phyloP scores from a whole-genome alignment of 2,329 filamentous ascomycete genomes.

The Stachybotrys chlorohalonatus region DNA sequence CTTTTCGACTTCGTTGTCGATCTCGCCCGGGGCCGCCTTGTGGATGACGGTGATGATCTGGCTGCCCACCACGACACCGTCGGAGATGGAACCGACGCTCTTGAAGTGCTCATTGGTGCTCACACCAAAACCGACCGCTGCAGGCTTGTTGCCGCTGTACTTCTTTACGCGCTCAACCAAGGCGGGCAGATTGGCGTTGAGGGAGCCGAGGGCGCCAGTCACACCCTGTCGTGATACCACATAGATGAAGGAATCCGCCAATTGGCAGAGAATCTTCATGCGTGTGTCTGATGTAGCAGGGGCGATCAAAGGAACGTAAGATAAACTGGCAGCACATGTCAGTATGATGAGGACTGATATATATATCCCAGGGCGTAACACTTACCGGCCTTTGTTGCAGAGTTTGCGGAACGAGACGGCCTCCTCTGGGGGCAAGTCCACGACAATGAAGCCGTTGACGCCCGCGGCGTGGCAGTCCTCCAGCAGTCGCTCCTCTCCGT shows the following conservation, averaged over 20 bases:
- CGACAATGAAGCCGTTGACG: slow-evolving; percentile 94
- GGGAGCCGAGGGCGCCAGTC: slow-evolving; percentile 75
- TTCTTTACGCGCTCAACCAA: slow-evolving; percentile 80
- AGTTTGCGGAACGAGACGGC: slow-evolving; percentile 83
- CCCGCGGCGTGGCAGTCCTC: slow-evolving; percentile 75
- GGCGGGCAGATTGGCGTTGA: slow-evolving; percentile 74
- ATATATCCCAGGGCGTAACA: slow-evolving; percentile 4
- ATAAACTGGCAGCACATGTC: slow-evolving; percentile 47
- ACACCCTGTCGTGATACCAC: slow-evolving; percentile 97
- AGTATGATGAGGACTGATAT: neutral
- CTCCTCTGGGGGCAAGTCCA: slow-evolving; percentile 92
- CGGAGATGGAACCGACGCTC: slow-evolving; percentile 72
- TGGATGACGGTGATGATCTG: slow-evolving; percentile 79
- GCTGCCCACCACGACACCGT: slow-evolving; percentile 93
- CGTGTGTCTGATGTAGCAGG: slow-evolving; percentile 85
- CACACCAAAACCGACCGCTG: slow-evolving; percentile 91
- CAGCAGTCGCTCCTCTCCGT: slow-evolving; percentile 85
- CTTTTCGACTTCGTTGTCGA: slow-evolving; percentile 65
- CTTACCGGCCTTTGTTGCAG: slow-evolving; percentile 67
- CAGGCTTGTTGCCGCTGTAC: slow-evolving; percentile 83
- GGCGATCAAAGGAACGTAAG: slow-evolving; percentile 94
- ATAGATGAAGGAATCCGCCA: slow-evolving; percentile 98
- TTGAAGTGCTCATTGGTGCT: slow-evolving; percentile 92
- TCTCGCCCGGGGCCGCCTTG: slow-evolving; percentile 19
- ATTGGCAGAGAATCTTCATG: slow-evolving; percentile 92